These are phyloP conservation scores for Phytophthora tentaculata DNA, from an alignment of 352 stramenopile species.

Conservation along the genomic window DNA sequence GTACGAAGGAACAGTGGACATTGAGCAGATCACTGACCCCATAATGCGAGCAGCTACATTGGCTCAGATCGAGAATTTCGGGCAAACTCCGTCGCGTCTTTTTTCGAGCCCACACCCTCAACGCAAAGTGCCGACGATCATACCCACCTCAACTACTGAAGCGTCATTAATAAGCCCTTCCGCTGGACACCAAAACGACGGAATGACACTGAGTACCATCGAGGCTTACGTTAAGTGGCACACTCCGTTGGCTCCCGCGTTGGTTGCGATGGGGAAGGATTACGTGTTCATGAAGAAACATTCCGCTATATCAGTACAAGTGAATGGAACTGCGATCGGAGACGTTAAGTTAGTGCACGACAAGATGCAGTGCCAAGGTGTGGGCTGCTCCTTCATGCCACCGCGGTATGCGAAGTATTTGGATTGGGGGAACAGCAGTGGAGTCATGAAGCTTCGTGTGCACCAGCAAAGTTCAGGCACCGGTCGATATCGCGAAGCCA, in stretches of 20 bases:
- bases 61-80: slow-evolving; percentile 92
- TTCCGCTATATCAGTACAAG: slow-evolving; percentile 30
- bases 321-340: slow-evolving; percentile 50
- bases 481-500: slow-evolving; percentile 61
- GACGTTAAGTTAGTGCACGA: slow-evolving; percentile 67
- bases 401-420: slow-evolving; percentile 80
- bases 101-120: slow-evolving; percentile 74
- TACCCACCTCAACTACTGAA: slow-evolving; percentile 6
- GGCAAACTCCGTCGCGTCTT: slow-evolving; percentile 84
- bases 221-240: slow-evolving; percentile 84
- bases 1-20: slow-evolving; percentile 82
- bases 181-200: slow-evolving; percentile 56
- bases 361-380: slow-evolving; percentile 61
- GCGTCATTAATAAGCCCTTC: slow-evolving; percentile 15
- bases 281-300: slow-evolving; percentile 79
- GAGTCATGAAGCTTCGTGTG: slow-evolving; percentile 69
- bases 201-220: slow-evolving; percentile 63
- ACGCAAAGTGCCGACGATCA: slow-evolving; percentile 56
- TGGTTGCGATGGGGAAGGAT: slow-evolving; percentile 80
- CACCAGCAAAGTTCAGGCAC: slow-evolving; percentile 40
- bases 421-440: slow-evolving; percentile 60
- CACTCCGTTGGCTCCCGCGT: slow-evolving; percentile 61
- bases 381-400: slow-evolving; percentile 62
- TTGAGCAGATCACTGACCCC: slow-evolving; percentile 85
- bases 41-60: slow-evolving; percentile 93